Evolutionary conservation across 2,329 filamentous ascomycete species (phyloP).

Genomic region (Penicillium sp.): DNA sequence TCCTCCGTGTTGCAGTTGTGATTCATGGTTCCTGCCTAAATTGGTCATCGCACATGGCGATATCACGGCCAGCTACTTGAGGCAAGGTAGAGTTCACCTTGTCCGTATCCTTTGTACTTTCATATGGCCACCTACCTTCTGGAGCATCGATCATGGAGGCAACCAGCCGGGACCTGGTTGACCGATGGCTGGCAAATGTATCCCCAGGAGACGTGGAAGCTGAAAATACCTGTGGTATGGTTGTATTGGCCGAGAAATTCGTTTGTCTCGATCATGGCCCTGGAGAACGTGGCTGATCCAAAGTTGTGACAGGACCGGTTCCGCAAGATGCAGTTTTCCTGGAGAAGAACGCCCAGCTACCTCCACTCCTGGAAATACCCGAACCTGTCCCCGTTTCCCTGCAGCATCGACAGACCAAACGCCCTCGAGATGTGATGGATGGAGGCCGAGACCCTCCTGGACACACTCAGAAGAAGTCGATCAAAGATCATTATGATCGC

Average conservation of each 20-base stretch:
- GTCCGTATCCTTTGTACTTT: no score
- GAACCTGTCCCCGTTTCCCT: background rate
- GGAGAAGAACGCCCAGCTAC: background rate
- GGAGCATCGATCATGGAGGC: slow-evolving; percentile 8
- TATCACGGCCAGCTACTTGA: no score
- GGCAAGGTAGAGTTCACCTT: no score
- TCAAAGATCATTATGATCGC: slow-evolving; percentile 51
- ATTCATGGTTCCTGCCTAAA: background rate
- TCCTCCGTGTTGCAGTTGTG: background rate
- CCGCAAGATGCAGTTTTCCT: background rate
- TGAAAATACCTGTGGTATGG: background rate
- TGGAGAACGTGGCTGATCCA: background rate
- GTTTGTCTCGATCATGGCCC: no score
- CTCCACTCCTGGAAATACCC: background rate
- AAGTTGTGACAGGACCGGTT: background rate
- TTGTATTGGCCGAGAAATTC: no score
- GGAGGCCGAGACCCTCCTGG: background rate
- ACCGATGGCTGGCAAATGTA: slow-evolving; percentile 21
- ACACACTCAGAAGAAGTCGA: background rate
- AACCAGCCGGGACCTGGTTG: slow-evolving; percentile 5
- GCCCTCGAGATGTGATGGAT: background rate
- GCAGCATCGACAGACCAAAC: background rate
- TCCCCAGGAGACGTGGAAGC: background rate
- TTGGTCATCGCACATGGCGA: background rate
- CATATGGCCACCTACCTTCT: background rate